These are phyloP conservation scores for Solanum piurae DNA, from an alignment of 257 asterid genomes.

Conservation along the genomic window DNA sequence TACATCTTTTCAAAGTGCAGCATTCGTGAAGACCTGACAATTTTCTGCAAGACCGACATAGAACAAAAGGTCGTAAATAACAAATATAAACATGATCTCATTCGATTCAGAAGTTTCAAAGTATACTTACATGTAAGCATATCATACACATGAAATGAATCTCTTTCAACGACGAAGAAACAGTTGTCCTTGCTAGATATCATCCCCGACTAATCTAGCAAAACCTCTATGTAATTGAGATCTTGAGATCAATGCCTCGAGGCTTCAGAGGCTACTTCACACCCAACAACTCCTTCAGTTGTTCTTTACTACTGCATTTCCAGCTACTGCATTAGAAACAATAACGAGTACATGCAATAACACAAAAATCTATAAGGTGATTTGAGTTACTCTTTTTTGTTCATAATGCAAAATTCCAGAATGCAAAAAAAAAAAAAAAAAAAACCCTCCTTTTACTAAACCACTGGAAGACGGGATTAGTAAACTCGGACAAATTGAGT, in stretches of 20 bases:
- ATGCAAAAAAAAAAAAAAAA: neutral
- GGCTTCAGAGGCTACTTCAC: neutral
- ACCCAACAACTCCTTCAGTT: neutral
- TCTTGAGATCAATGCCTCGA: neutral
- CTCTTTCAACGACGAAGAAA: neutral
- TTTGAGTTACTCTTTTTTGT: neutral
- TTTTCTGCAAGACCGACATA: neutral
- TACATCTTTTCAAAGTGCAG: neutral
- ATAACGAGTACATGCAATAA: neutral
- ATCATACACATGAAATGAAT: neutral
- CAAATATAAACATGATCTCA: neutral
- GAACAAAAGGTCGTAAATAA: neutral
- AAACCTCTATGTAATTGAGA: neutral
- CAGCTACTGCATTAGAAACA: neutral
- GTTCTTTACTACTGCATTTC: constrained; percentile 5
- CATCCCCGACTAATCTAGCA: neutral
- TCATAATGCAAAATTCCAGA: neutral
- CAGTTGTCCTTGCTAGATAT: neutral
- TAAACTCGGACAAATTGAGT: neutral
- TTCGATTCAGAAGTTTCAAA: neutral
- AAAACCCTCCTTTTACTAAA: neutral
- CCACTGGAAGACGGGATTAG: neutral
- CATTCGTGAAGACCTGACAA: neutral
- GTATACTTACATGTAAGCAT: neutral
- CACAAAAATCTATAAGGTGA: neutral